These are phyloP conservation scores for Auricularia sp. DNA, from an alignment of 768 basidiomycete species.

Conservation along the genomic window DNA sequence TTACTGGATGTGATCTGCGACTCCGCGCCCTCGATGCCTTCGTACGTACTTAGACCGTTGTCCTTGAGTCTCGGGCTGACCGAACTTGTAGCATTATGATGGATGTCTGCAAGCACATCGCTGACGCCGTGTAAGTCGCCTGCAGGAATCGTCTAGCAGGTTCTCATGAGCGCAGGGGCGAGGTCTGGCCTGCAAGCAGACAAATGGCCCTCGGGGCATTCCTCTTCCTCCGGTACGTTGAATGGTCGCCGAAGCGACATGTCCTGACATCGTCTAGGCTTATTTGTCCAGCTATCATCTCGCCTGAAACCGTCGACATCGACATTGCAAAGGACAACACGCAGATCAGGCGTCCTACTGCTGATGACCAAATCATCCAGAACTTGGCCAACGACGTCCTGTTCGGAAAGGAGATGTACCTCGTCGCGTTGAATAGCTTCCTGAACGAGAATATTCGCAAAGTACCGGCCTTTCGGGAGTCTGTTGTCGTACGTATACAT, in stretches of 20 bases:
- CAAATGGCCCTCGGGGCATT: constrained; percentile 81
- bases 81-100: neutral
- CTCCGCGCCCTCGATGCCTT: constrained; percentile 60
- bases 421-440: too few species aligned
- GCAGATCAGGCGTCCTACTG: constrained; percentile 71
- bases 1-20: constrained; percentile 68
- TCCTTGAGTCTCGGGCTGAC: constrained; percentile 9
- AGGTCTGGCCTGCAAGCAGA: constrained; percentile 69
- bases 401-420: too few species aligned
- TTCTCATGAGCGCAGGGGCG: constrained; percentile 31
- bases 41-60: constrained; percentile 37
- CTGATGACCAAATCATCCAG: constrained; percentile 87
- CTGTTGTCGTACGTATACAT: too few species aligned
- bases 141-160: neutral
- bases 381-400: constrained; percentile 90
- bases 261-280: constrained; percentile 40
- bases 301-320: constrained; percentile 77
- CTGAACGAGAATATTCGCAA: too few species aligned
- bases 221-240: constrained; percentile 69
- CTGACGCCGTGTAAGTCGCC: neutral
- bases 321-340: constrained; percentile 56
- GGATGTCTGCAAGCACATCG: neutral
- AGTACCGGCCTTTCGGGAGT: too few species aligned
- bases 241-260: neutral
- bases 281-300: constrained; percentile 82